A percentile compares a stretch with the other conserved stretches of the same genome.
These are phyloP conservation scores for Tillandsia fasciculata DNA, from an alignment of 176 grass and related monocot genomes.

Conservation along the genomic window DNA sequence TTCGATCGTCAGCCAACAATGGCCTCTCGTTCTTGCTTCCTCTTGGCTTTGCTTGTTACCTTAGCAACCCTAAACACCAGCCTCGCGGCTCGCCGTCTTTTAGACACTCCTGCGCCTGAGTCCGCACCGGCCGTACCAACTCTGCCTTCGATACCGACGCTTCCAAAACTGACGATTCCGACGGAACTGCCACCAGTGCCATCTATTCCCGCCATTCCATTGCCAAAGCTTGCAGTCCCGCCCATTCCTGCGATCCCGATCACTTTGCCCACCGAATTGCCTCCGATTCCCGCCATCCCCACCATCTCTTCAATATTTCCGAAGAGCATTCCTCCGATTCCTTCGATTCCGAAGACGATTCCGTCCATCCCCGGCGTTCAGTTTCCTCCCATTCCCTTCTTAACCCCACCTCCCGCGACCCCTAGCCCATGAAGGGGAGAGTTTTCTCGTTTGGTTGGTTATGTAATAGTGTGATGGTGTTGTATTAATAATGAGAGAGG, in stretches of 20 bases:
- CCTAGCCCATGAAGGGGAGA: conserved; percentile 39
- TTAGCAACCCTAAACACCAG: conserved; percentile 37
- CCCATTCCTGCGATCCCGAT: not conserved
- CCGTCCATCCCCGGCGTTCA: conserved; percentile 46
- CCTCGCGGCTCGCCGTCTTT: conserved; percentile 39
- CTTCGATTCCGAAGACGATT: conserved; percentile 38
- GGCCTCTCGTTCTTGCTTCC: conserved; percentile 26
- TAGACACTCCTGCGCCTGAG: conserved; percentile 49
- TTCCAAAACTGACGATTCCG: not conserved
- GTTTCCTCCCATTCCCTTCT: conserved; percentile 45
- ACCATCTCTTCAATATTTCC: conserved; percentile 42
- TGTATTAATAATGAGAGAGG: not conserved
- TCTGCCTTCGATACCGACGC: conserved; percentile 5
- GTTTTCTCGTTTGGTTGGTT: conserved; percentile 16
- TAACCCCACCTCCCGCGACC: conserved; percentile 33
- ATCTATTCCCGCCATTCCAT: not conserved
- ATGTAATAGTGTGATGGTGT: not conserved
- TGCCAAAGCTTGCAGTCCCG: not conserved
- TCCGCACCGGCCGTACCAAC: conserved; percentile 26
- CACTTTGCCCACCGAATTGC: not conserved
- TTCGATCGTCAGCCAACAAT: conserved; percentile 21
- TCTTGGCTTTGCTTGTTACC: conserved; percentile 41
- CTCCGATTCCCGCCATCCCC: conserved; percentile 26
- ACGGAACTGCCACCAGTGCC: not conserved
- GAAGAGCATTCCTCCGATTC: conserved; percentile 29